Conservation (phyloP, 352 stramenopile genomes). For the Elongisporangium anandrum region DNA sequence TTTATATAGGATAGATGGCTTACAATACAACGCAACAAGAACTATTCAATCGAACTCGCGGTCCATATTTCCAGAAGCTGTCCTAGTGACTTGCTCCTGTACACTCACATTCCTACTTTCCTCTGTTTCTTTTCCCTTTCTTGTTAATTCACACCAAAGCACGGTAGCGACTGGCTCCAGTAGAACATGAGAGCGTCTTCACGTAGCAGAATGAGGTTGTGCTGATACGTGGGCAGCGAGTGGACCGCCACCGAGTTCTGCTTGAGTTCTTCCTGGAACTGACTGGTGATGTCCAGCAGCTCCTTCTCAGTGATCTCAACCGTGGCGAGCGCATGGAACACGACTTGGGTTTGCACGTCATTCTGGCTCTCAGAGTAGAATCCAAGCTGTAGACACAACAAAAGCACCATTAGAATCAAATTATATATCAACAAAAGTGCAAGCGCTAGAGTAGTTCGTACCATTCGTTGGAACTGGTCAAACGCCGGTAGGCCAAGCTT, state of each 20-base stretch:
- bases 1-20: neutral
- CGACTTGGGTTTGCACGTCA: conserved; percentile 66
- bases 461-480: conserved; percentile 79
- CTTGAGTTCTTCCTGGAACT: conserved; percentile 53
- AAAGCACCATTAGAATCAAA: no score
- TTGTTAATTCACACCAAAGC: conserved; percentile 4
- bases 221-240: conserved; percentile 78
- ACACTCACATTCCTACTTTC: neutral
- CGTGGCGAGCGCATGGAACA: conserved; percentile 67
- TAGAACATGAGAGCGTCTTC: conserved; percentile 86
- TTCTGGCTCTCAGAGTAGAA: conserved; percentile 78
- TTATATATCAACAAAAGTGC: no score
- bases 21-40: neutral
- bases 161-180: conserved; percentile 74
- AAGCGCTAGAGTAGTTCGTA: conserved; percentile 23
- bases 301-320: conserved; percentile 57
- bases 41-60: neutral
- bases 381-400: conserved; percentile 53
- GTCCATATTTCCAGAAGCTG: neutral
- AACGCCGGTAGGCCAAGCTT: conserved; percentile 82
- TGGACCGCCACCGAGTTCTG: conserved; percentile 67
- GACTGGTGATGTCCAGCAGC: conserved; percentile 57
- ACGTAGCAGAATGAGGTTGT: conserved; percentile 79
- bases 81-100: neutral
- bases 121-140: neutral